Base-by-base conservation (phyloP, 768 basidiomycete species). In the Termitomyces heimii region DNA sequence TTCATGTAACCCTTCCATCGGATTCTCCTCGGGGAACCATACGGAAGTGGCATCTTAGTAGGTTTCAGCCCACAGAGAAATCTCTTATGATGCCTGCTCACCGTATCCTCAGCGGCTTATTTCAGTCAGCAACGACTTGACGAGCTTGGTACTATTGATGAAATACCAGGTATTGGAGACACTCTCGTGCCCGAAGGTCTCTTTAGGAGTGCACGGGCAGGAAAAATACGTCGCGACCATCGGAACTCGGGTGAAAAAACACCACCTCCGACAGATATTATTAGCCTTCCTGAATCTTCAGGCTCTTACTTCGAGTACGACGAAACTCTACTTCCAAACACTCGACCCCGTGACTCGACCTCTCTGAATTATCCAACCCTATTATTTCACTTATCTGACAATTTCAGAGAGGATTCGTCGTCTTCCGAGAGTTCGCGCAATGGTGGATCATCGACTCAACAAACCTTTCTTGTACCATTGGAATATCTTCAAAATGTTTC, bases 11-110 rank as follows among this genome's bases (percentile, higher is more conserved):
- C 28, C 79, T 86, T 22, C 78, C 84, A 8, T 67, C 69, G 35
- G 82, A 84, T 53, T 81, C 84, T 26, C 63, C 73, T 39, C 73
- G 72, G 60, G 79, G 76, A 40, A 71, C 78, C 53, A 72, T 83
- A 53, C 81, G 87, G 53, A 92, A 92, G 66, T 92, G 90, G 90
- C 90, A 92, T 65, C 76, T 92, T 31, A 92, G 90, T 91, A 66
- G 66, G 87, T 71, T 52, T 52, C 62, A 51, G 20, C 2, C 55
- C 55, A 43, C 55, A 55, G 45, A 34, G 40, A 48, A 62, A 62
- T 67, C 16, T 24, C 52, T 16, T 18, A 32, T 46, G 22, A 54
- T 24, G 28, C n/a, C 71, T 69, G 73, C 65, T 70, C 70, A 66
- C 35, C 51, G 12, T 37, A 43, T 60, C 48, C 56, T 35, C 66